Evolutionary conservation across 495 filamentous ascomycete species (phyloP).

Genomic region (Lepidopterella palustris): DNA sequence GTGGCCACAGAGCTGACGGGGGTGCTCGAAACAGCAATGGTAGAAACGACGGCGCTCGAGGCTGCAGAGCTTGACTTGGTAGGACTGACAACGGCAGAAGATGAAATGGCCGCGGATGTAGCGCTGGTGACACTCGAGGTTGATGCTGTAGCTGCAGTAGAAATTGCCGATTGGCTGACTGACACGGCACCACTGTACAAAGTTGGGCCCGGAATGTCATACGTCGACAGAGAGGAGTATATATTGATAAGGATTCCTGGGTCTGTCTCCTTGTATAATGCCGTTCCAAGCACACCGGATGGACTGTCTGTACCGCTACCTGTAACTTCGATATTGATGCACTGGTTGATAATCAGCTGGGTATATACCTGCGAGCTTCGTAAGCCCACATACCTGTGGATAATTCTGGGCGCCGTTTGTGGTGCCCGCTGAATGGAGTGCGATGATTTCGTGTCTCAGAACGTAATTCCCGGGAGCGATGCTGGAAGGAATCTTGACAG

Average conservation of each 20-base stretch:
- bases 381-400: conserved; percentile 1
- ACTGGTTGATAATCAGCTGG: conserved; percentile 5
- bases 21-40: neutral
- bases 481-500: conserved; percentile 16
- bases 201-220: conserved; percentile 33
- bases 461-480: conserved; percentile 25
- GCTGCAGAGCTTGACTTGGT: neutral
- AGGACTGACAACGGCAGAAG: neutral
- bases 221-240: conserved; percentile 16
- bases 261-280: conserved; percentile 17
- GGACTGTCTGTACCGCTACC: conserved; percentile 14
- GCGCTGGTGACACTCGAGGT: neutral
- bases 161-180: neutral
- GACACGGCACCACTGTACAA: conserved; percentile 16
- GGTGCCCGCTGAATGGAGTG: conserved; percentile 22
- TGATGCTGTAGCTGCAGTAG: neutral
- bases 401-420: conserved; percentile 22
- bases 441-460: conserved; percentile 28
- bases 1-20: neutral
- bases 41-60: neutral
- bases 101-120: neutral
- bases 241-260: conserved; percentile 23
- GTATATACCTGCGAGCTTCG: too few species aligned
- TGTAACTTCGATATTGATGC: conserved; percentile 24
- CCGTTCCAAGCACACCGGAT: conserved; percentile 8